A percentile compares a stretch with the other conserved stretches of the same genome.
These are phyloP conservation scores for Linanthus parryae DNA, from an alignment of 148 eudicot species.

Conservation along the genomic window DNA sequence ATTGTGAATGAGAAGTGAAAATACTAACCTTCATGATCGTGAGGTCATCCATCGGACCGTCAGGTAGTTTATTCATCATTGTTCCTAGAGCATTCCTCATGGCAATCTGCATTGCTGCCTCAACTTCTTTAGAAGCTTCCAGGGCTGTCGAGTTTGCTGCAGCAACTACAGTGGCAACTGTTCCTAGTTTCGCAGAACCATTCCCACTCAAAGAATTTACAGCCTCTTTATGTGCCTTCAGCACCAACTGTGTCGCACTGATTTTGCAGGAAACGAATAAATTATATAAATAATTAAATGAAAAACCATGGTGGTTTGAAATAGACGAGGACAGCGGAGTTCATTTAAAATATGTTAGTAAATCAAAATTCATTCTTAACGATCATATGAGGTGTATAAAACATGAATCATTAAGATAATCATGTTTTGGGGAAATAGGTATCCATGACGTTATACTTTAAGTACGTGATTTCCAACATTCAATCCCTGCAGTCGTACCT, in stretches of 20 bases:
- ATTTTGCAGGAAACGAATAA: slow-evolving; percentile 13
- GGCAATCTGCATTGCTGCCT: slow-evolving; percentile 91
- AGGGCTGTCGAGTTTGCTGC: slow-evolving; percentile 86
- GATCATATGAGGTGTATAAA: too few species aligned
- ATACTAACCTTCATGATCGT: slow-evolving; percentile 90
- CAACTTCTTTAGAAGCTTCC: slow-evolving; percentile 90
- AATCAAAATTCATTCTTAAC: too few species aligned
- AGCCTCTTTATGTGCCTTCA: slow-evolving; percentile 96
- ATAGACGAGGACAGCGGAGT: too few species aligned
- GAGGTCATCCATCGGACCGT: slow-evolving; percentile 81
- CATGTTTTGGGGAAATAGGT: too few species aligned
- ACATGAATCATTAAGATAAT: too few species aligned
- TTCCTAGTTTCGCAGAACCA: slow-evolving; percentile 76
- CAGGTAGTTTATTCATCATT: slow-evolving; percentile 52
- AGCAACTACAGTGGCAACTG: slow-evolving; percentile 95
- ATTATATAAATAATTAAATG: slow-evolving; percentile 6
- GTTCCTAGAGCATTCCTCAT: slow-evolving; percentile 82
- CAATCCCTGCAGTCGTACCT: too few species aligned
- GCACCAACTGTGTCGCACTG: slow-evolving; percentile 93
- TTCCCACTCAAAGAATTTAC: slow-evolving; percentile 91
- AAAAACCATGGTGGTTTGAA: too few species aligned
- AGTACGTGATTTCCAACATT: too few species aligned
- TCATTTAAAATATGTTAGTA: too few species aligned
- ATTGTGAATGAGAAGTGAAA: too few species aligned
- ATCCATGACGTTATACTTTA: too few species aligned